phyloP scores from a whole-genome alignment of 768 basidiomycete genomes.

The Agaricus subrufescens region DNA sequence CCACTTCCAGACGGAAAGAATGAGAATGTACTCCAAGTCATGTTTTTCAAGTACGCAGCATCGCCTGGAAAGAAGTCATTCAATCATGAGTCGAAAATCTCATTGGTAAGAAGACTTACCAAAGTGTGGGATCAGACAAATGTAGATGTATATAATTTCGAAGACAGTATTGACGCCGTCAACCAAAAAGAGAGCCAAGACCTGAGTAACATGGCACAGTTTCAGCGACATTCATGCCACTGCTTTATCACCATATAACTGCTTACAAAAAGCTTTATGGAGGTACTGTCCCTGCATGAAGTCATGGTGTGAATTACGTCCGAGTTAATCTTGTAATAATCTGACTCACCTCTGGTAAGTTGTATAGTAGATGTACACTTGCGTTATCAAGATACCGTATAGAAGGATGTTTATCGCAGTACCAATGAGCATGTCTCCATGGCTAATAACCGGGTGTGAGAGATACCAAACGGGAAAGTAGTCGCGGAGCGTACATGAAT shows the following conservation, averaged over 20 bases:
- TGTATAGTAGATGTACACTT: constrained; percentile 44
- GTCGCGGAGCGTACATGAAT: no score
- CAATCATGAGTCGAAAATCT: not conserved
- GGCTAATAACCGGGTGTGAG: no score
- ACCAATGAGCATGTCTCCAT: not conserved
- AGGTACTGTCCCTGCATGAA: constrained; percentile 33
- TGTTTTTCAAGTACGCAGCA: not conserved
- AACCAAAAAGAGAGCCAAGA: constrained; percentile 29
- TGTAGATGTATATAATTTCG: constrained; percentile 39
- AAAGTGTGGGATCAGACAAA: constrained; percentile 41
- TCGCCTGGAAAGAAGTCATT: constrained; percentile 12
- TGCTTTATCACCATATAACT: constrained; percentile 32
- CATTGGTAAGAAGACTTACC: constrained; percentile 22
- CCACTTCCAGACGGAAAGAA: no score
- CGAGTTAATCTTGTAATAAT: no score
- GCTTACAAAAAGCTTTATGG: constrained; percentile 30
- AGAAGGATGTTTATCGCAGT: constrained; percentile 18
- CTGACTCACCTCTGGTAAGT: constrained; percentile 18
- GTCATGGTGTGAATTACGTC: not conserved
- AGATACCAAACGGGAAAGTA: no score
- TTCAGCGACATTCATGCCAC: not conserved
- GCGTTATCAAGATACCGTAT: constrained; percentile 45
- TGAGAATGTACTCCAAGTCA: constrained; percentile 3
- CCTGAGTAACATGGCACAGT: not conserved
- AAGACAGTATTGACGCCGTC: constrained; percentile 45